Conservation (phyloP, 1,139 yeast species). For the Lodderomyces oxycetoniae region DNA sequence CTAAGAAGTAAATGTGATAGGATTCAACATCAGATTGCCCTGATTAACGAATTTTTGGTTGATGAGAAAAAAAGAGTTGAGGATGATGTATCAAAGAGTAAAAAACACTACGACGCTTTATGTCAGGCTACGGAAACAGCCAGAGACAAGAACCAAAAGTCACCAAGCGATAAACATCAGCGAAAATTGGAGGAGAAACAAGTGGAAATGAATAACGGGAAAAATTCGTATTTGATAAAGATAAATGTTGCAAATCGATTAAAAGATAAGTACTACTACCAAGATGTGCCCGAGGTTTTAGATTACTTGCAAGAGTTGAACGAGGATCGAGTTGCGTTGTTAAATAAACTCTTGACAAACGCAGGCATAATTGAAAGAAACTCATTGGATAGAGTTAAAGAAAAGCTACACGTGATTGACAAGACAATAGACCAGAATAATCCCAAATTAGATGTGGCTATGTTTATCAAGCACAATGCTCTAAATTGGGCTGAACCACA, state of each 20-base stretch:
- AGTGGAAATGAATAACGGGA: slow-evolving; percentile 77
- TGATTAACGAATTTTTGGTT: slow-evolving; percentile 54
- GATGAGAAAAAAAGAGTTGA: slow-evolving; percentile 57
- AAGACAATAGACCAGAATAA: slow-evolving; percentile 63
- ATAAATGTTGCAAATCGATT: slow-evolving; percentile 83
- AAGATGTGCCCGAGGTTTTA: slow-evolving; percentile 86
- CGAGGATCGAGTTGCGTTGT: slow-evolving; percentile 68
- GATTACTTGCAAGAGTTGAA: slow-evolving; percentile 84
- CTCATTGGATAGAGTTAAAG: slow-evolving; percentile 48
- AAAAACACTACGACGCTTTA: slow-evolving; percentile 69
- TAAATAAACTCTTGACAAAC: slow-evolving; percentile 65
- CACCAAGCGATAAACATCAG: slow-evolving; percentile 54
- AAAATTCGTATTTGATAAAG: slow-evolving; percentile 75
- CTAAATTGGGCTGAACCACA: slow-evolving; percentile 78
- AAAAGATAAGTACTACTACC: slow-evolving; percentile 89
- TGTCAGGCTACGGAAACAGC: slow-evolving; percentile 80
- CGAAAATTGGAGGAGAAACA: slow-evolving; percentile 60
- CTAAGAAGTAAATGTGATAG: slow-evolving; percentile 52
- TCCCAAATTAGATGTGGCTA: slow-evolving; percentile 74
- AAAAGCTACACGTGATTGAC: slow-evolving; percentile 51
- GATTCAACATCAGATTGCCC: slow-evolving; percentile 52
- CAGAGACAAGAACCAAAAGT: slow-evolving; percentile 64
- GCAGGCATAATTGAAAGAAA: slow-evolving; percentile 64
- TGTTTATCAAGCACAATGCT: slow-evolving; percentile 87
- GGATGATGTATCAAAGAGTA: slow-evolving; percentile 65